Evolutionary conservation across 306 rosid species (phyloP).

Genomic region (Cyamopsis tetragonoloba): DNA sequence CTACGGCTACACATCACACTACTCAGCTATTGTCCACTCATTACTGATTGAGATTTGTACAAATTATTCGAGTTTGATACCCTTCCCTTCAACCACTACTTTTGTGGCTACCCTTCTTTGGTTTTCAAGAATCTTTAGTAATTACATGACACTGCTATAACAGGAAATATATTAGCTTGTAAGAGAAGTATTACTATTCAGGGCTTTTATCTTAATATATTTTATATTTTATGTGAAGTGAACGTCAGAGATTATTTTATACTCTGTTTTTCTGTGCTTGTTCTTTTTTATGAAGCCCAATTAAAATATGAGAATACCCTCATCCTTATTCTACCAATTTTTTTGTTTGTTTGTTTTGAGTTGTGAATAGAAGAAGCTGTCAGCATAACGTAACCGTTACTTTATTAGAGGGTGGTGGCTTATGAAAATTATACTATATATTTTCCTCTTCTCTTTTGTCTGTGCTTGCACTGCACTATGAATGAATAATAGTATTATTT

Average conservation of each 20-base stretch:
- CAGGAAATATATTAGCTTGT: neutral
- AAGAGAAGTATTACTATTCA: neutral
- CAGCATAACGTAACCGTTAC: too few relatives aligned
- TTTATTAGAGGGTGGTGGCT: constrained; percentile 34
- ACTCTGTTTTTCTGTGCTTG: neutral
- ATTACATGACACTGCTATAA: neutral
- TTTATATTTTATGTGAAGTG: neutral
- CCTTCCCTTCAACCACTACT: constrained; percentile 4
- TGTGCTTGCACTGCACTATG: constrained; percentile 33
- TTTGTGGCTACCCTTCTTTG: constrained; percentile 22
- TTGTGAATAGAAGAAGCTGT: too few relatives aligned
- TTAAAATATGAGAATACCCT: neutral
- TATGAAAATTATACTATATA: constrained; percentile 1
- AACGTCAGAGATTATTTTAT: neutral
- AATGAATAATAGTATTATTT: constrained; percentile 34
- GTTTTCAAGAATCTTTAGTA: constrained; percentile 21
- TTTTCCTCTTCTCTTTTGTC: constrained; percentile 29
- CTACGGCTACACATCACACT: constrained; percentile 14
- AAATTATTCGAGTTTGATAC: constrained; percentile 15
- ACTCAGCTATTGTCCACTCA: neutral
- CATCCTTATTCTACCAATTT: neutral
- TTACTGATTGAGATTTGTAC: constrained; percentile 18
- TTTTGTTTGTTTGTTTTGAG: constrained; percentile 31
- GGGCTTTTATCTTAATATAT: neutral
- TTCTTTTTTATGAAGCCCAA: constrained; percentile 7